Evolutionary conservation across 768 basidiomycete species (phyloP), one percentile per base, ranked within the genome.

Genomic region (Auricularia sp.): DNA sequence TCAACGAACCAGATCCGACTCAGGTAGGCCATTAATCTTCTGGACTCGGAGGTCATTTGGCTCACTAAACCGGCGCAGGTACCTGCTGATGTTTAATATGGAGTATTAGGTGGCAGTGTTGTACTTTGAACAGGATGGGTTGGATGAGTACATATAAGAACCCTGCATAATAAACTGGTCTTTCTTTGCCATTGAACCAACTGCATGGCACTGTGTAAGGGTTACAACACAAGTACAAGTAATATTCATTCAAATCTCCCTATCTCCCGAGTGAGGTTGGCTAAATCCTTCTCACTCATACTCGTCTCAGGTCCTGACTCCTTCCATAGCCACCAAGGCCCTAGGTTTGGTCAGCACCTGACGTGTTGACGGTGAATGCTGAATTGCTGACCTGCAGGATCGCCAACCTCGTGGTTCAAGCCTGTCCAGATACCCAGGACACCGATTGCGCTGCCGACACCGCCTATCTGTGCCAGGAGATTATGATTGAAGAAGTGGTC

Each of bases 371-470:
- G 3, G 14, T 6, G 5, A 59, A 29, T 24, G 29, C 29, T 24
- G 56, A 33, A 29, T 18, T 29, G 10, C 34, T 13, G 7, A 14
- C 56, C 56, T 14, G 34, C 56, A 8, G 56, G 56, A 18, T 59
- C 56, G 13, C 61, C 54, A 10, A 35, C 56, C 29, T 37, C 21
- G 24, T 61, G 56, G 58, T 65, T 21, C 62, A 54, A 33, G 56
- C 86, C 84, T 4, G 84, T 83, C 89, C 89, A 92, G 7, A 81
- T 77, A 3, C 90, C 88, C 35, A 85, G 79, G 29, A 90, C 76
- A 5, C 89, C 89, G 54, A 80, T 80, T 11, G 85, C 85, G 71
- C 87, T 89, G 35, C 81, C 84, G 18, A 85, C 76, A 33, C 81
- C 80, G 8, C 89, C 88, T 29, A 90, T 71, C 71, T 90, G 69